phyloP scores from a whole-genome alignment of 139 green algal genomes.

The Coelastrella sp. region DNA sequence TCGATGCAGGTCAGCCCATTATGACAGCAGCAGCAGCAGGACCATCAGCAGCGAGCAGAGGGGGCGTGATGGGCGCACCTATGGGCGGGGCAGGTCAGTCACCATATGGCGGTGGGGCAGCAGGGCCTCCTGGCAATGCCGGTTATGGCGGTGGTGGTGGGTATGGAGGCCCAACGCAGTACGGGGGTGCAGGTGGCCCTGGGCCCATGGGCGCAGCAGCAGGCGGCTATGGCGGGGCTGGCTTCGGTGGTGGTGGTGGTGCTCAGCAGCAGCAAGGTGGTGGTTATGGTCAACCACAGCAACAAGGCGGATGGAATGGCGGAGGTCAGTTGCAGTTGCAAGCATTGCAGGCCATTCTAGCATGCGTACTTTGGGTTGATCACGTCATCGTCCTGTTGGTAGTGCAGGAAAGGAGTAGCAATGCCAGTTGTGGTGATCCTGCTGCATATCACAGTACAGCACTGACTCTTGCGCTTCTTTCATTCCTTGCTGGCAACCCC shows the following conservation, averaged over 20 bases:
- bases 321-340: constrained; percentile 25
- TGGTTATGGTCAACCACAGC: constrained; percentile 19
- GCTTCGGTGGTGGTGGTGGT: background rate
- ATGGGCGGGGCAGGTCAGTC: background rate
- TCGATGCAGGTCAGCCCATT: constrained; percentile 57
- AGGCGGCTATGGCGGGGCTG: background rate
- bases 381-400: too few relatives aligned
- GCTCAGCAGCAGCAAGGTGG: constrained; percentile 29
- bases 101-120: background rate
- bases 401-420: background rate
- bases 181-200: background rate
- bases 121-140: background rate
- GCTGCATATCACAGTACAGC: too few relatives aligned
- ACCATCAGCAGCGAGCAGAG: background rate
- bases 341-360: background rate
- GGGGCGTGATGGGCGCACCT: background rate
- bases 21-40: constrained; percentile 39
- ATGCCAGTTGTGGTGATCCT: background rate
- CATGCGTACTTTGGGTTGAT: too few relatives aligned
- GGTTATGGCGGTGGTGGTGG: constrained; percentile 28
- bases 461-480: too few relatives aligned
- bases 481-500: too few relatives aligned
- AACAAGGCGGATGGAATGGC: constrained; percentile 32
- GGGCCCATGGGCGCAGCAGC: background rate
- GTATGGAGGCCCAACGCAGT: background rate